phyloP scores from a whole-genome alignment of 352 stramenopile species.

The Pythium plurisporium region DNA sequence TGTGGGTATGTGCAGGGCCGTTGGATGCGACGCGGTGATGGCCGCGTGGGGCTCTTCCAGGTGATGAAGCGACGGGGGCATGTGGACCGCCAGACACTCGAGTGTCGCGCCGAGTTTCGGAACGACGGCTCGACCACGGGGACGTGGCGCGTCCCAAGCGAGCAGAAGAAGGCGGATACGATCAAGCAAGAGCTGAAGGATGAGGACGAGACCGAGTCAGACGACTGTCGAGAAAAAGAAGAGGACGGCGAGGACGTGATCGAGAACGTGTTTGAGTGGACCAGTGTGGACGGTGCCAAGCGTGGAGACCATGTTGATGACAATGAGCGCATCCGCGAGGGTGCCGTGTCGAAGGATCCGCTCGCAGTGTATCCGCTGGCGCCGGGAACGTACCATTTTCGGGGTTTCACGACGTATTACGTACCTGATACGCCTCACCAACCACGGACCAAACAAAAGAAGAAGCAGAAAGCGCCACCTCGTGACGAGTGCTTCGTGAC shows the following conservation, averaged over 20 bases:
- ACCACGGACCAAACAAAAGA: background rate
- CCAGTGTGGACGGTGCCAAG: background rate
- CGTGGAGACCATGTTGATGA: no score
- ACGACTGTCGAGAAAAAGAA: background rate
- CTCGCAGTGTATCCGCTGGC: conserved; percentile 42
- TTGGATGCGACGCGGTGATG: conserved; percentile 15
- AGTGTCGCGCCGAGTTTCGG: conserved; percentile 39
- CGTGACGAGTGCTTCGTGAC: conserved; percentile 63
- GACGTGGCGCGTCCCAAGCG: conserved; percentile 1
- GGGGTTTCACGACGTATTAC: conserved; percentile 48
- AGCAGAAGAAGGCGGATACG: conserved; percentile 9
- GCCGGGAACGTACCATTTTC: conserved; percentile 60
- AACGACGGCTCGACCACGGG: conserved; percentile 15
- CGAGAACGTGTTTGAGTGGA: conserved; percentile 22
- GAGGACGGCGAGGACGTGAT: conserved; percentile 5
- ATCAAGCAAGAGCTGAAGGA: background rate
- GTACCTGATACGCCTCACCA: conserved; percentile 7
- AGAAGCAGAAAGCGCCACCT: conserved; percentile 6
- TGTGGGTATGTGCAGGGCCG: conserved; percentile 13
- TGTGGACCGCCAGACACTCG: conserved; percentile 36
- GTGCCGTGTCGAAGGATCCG: background rate
- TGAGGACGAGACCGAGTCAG: conserved; percentile 3
- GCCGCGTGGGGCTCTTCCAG: conserved; percentile 34
- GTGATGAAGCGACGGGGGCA: conserved; percentile 33
- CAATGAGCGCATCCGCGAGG: background rate